A percentile compares a stretch with the other conserved stretches of the same genome.
Conservation (phyloP, 192 early-diverging fungal genomes). For the Dimargaris verticillata region DNA sequence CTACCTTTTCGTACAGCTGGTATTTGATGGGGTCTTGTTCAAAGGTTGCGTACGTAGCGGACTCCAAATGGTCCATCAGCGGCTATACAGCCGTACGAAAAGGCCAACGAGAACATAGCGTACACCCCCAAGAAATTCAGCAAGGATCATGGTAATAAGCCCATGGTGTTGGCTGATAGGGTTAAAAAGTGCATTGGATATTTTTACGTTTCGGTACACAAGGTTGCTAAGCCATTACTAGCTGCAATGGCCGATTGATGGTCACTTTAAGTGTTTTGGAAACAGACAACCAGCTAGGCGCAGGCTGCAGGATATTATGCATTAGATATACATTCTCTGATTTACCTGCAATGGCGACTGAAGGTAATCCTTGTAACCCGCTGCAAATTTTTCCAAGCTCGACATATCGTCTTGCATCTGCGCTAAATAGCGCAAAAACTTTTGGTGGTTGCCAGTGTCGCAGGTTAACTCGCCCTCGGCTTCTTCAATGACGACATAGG, state of each 20-base stretch:
- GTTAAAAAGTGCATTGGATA: too few species aligned
- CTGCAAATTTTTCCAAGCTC: constrained; percentile 56
- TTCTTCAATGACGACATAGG: constrained; percentile 10
- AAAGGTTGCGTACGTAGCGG: constrained; percentile 88
- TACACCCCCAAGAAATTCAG: too few species aligned
- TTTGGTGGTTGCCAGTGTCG: constrained; percentile 28
- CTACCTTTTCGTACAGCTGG: constrained; percentile 56
- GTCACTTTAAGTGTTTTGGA: too few species aligned
- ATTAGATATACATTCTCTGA: too few species aligned
- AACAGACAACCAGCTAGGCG: too few species aligned
- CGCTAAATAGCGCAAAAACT: constrained; percentile 67
- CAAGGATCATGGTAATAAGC: too few species aligned
- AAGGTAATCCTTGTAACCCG: constrained; percentile 79
- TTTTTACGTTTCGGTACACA: too few species aligned
- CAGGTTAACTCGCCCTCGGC: background rate
- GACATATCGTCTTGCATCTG: constrained; percentile 37
- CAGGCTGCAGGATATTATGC: too few species aligned
- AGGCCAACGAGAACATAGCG: too few species aligned
- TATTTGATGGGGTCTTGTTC: constrained; percentile 94
- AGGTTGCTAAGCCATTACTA: too few species aligned
- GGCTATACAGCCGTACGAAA: constrained; percentile 25
- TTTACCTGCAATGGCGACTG: constrained; percentile 52
- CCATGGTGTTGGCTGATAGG: too few species aligned
- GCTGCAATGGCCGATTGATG: too few species aligned
- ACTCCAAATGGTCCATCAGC: constrained; percentile 87